Evolutionary conservation across 768 basidiomycete species (phyloP), one percentile per base, ranked within the genome.

Genomic region (Gloeopeniophorella convolvens): DNA sequence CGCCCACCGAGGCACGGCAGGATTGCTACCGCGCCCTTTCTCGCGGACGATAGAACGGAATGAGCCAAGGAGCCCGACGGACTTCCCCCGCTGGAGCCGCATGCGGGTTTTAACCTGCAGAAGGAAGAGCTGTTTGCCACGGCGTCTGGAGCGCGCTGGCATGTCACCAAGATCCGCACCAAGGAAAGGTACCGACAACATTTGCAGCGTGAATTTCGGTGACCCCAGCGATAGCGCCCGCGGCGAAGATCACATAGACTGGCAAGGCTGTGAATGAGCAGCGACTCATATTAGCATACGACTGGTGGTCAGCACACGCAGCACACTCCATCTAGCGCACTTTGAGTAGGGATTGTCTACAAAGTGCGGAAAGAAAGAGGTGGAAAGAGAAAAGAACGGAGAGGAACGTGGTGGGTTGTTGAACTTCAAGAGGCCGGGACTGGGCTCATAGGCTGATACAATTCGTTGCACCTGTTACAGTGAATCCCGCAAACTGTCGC

Each of bases 201-300:
- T 95, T 90, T 86, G 35, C 21, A 30, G 32, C 24, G 55, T 32
- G 67, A 55, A 87, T 86, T 63, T 85, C 83, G 4, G 85, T 84
- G 56, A 89, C 80, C 49, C 95, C 95, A 56, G 96, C 96, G 60
- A 98, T 93, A 4, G 95, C 96, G 39, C 96, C 96, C 0, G 95
- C 93, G 1, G 84, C 78, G 63, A 99, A 98, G 62, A 89, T 96
- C 56, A 92, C 88, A 48, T 78, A 62, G 69, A 92, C 92, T 1
- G 89, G 89, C 41, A 91, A 74, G 24, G 89, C 89, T 92, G n/a
- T n/a, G n/a, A n/a, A n/a, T n/a, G n/a, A n/a, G n/a, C n/a, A n/a
- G n/a, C n/a, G n/a, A n/a, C n/a, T n/a, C n/a, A n/a, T n/a, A n/a
- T n/a, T n/a, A n/a, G n/a, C n/a, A n/a, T n/a, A n/a, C n/a, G n/a